Evolutionary conservation across 495 filamentous ascomycete species (phyloP), one percentile per base, ranked within the genome.

Genomic region (Penicillium canariense): DNA sequence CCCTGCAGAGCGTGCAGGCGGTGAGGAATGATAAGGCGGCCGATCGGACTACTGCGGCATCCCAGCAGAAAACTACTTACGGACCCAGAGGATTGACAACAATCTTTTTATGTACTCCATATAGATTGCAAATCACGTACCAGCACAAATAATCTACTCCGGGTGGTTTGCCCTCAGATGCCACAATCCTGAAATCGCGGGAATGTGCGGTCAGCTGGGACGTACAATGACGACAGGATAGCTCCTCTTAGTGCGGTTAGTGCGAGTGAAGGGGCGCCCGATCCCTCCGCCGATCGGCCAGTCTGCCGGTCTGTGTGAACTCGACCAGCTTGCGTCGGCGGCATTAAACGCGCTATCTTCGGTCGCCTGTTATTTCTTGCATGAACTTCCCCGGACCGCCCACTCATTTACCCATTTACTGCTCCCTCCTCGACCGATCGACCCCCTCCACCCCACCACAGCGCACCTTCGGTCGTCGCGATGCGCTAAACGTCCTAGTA

Each of bases 201-300:
- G 46, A 51, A 42, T 35, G 40, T 26, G 28, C 5, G 46, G 47
- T 56, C 53, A 50, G 22, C 20, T 56, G 53, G 10, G 43, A 30
- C 48, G 56, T 46, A 28, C 50, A 22, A 59, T 59, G 56, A 59
- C 56, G 56, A 54, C 50, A 38, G 56, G 48, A 52, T 42, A 44
- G 49, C 35, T 43, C 17, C 20, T 18, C 38, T 25, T 42, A 42
- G 38, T 25, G 38, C 38, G 38, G 25, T 22, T 25, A n/a, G n/a
- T 7, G 31, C 4, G 32, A 35, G 9, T 0, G 36, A 20, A 23
- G 38, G n/a, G 20, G n/a, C n/a, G 25, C 20, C 38, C 38, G 38
- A 25, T 42, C 25, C 38, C 10, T 22, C 25, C 38, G 38, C 11
- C 38, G 38, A 42, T 42, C 38, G 38, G 20, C 38, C n/a, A n/a